Base-by-base conservation (phyloP, 2,329 filamentous ascomycete species). In the Claviceps paspali region DNA sequence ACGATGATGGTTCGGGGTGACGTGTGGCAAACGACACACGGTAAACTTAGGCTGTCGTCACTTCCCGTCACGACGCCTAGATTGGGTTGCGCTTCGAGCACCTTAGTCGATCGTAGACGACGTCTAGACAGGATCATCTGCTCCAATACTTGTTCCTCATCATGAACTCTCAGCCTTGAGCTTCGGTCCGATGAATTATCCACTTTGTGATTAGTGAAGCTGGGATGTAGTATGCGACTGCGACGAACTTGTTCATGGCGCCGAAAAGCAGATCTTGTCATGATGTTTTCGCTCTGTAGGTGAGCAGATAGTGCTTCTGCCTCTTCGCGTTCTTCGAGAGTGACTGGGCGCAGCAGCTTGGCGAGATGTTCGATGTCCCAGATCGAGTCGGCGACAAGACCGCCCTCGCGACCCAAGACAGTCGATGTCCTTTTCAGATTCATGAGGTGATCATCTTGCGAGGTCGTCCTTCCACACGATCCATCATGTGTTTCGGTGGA, bases 1-100 rank as follows among this genome's bases (percentile, higher is more conserved):
- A 94, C 80, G 38, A 98, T 82, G 42, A 96, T 82, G 6, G 83
- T 92, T 14, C 91, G 70, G 3, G 86, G 77, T n/a, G 73, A 71
- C 38, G 76, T 76, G 55, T 96, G 88, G 53, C 91, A 98, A 4
- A 98, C 84, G 1, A 96, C 91, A 51, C 91, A 98, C 47, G 83
- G 82, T 3, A 86, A 85, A 0, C 84, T 74, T 22, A 77, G 73
- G 2, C 55, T 58, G 1, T 82, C 83, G 52, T 87, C 72, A 1
- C 80, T 81, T 5, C 74, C 74, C 18, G 17, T 11, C n/a, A 12
- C 24, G 3, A 15, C 23, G 9, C 6, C 9, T 15, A 11, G 14
- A 29, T 6, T 26, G 4, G 14, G 9, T 19, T 24, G 28, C n/a
- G 29, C 11, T 29, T 29, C 17, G 8, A 11, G 27, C n/a, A 21